A percentile compares a stretch with the other conserved stretches of the same genome.
Evolutionary conservation across 2,329 filamentous ascomycete genomes (phyloP).

Genomic region (Grosmannia penicillata): DNA sequence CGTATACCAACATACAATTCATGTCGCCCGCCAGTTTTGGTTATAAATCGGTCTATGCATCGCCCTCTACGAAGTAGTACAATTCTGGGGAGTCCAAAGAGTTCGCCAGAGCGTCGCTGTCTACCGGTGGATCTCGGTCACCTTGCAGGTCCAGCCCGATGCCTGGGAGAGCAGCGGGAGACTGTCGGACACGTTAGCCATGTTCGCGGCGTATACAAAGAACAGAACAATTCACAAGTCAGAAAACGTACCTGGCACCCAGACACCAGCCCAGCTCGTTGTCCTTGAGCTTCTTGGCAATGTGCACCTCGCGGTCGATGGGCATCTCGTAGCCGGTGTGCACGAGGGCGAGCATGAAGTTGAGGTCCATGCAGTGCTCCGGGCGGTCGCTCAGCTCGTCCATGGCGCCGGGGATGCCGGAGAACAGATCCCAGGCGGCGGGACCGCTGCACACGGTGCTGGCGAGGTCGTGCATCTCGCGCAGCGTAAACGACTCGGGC

Average conservation of each 20-base stretch:
- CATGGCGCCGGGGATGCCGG: constrained; percentile 59
- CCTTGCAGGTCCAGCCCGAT: constrained; percentile 82
- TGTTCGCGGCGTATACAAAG: no score
- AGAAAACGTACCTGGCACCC: constrained; percentile 66
- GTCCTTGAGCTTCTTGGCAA: constrained; percentile 95
- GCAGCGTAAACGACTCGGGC: constrained; percentile 92
- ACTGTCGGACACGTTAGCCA: no score
- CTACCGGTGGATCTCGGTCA: constrained; percentile 54
- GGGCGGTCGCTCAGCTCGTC: constrained; percentile 68
- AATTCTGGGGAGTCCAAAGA: neutral
- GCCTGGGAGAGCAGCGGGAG: constrained; percentile 67
- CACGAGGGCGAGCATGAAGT: constrained; percentile 85
- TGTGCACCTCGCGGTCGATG: constrained; percentile 87
- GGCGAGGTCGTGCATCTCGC: constrained; percentile 77
- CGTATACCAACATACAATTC: neutral
- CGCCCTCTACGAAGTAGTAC: neutral
- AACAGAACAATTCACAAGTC: neutral
- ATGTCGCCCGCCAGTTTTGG: neutral
- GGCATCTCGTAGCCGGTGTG: constrained; percentile 98
- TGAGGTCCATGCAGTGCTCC: constrained; percentile 88
- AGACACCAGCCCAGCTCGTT: constrained; percentile 98
- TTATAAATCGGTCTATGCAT: neutral
- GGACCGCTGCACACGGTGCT: constrained; percentile 72
- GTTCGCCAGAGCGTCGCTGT: no score
- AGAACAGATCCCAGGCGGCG: constrained; percentile 66